Base-by-base conservation (phyloP, 345 rosid species). In the Eucalyptus pauciflora region DNA sequence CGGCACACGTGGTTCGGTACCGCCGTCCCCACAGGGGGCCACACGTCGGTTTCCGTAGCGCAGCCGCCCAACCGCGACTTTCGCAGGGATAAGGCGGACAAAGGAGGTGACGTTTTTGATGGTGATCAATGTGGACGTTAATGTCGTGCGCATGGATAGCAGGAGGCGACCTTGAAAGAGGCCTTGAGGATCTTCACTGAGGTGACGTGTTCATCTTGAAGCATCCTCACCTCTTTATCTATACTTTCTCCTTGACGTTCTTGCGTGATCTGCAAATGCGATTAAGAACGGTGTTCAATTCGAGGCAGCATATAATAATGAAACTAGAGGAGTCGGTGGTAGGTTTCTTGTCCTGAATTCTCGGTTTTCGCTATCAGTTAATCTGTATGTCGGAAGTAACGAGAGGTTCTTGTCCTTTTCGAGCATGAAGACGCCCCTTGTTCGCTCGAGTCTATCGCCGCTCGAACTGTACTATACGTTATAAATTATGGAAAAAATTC, bases 161-260 rank as follows among this genome's bases (percentile, higher is more conserved):
- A 93, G 96, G 96, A 93, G 62, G 95, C 91, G 76, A 93, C 89
- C 89, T 31, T 89, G 50, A 94, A 94, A 71, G 94, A 94, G 58
- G 96, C 96, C 48, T 24, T 89, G 86, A 88, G 51, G 86, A 86
- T 94, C 79, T 94, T 94, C 91, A 92, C 94, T 8, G 58, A 88
- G 95, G 95, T 46, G 5, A 33, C 22, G 0, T 1, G 27, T 9
- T 5, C 7, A 9, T 52, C 81, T 71, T 17, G 14, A 71, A 71
- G 81, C 81, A 33, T 17, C 14, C 25, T 33, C 25, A 2, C 45
- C 81, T 71, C 46, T 71, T 37, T 15, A 8, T 69, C 80, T 69
- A 7, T 10, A 3, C 81, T 37, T 31, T 8, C 24, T 69, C 80
- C 80, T 29, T 37, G 81, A 17, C 43, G 81, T 37, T 62, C 71